Evolutionary conservation across 495 filamentous ascomycete genomes (phyloP), one percentile per base, ranked within the genome.

Genomic region (Penicillium mononematosum): DNA sequence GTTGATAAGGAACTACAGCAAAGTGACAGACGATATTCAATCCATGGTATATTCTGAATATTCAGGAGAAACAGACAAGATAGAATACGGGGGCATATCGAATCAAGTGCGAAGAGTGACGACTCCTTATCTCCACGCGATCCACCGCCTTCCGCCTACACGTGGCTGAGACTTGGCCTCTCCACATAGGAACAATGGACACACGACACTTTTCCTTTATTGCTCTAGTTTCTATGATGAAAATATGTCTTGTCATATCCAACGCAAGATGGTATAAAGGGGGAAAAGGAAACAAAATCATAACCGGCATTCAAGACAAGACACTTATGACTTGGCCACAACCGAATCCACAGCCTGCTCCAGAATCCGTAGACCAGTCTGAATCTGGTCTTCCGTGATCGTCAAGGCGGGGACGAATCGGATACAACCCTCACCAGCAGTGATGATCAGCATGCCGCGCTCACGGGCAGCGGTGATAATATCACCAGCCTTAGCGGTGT

Each of bases 381-480:
- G 73, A 36, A 97, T 90, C 76, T 96, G 86, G 17, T 79, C 83
- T 50, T 90, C 83, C 3, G 80, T 84, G 57, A 98, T 86, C 4
- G 86, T 83, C 66, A 96, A 71, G 48, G 88, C 85, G 58, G 92
- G 92, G 56, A 96, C 89, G 63, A 96, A 94, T 31, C 92, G 79
- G 44, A 96, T 72, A 45, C 90, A 93, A 64, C 97, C 93, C 4
- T 85, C 89, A 4, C 94, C 94, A 32, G 90, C 91, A 1, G 90
- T 96, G 63, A 98, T 97, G 17, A 98, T 78, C 67, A 98, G 63
- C 74, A 98, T 63, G 0, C 94, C 95, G 46, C 92, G 77, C 78
- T 98, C 92, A 55, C 95, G 76, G 25, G 91, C 92, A 3, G 91
- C 92, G 51, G 83, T 89, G 34, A 98, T 80, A 43, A 98, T 80